A percentile compares a stretch with the other conserved stretches of the same genome.
Evolutionary conservation across 2,329 filamentous ascomycete genomes (phyloP).

Genomic region (Helotiales sp.): DNA sequence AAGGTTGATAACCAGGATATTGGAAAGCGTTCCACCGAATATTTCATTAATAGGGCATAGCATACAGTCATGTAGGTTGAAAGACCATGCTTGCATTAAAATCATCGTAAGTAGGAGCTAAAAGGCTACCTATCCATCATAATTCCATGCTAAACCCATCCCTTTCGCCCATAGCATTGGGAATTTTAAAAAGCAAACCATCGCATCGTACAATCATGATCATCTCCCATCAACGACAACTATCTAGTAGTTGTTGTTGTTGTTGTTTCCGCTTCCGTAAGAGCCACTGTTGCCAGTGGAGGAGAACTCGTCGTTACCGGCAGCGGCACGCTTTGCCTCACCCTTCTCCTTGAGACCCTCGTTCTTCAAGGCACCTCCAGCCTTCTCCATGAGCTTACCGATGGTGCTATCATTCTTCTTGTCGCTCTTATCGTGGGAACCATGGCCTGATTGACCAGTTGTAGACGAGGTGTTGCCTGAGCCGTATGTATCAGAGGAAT

Average conservation of each 20-base stretch:
- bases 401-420: conserved; percentile 35
- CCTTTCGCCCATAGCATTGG: neutral
- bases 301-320: conserved; percentile 32
- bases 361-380: conserved; percentile 49
- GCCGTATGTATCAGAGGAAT: neutral
- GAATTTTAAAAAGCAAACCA: neutral
- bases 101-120: neutral
- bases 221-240: neutral
- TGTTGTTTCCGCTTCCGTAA: conserved; percentile 13
- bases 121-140: neutral
- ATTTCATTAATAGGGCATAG: too few relatives aligned
- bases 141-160: neutral
- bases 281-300: conserved; percentile 7
- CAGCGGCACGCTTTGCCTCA: conserved; percentile 47
- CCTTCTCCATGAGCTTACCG: conserved; percentile 61
- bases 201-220: conserved; percentile 1
- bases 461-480: conserved; percentile 14
- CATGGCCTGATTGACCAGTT: conserved; percentile 23
- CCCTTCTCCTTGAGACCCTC: conserved; percentile 50
- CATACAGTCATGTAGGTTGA: neutral
- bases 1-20: too few relatives aligned
- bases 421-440: conserved; percentile 19
- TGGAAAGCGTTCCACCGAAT: too few relatives aligned
- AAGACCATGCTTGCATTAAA: neutral
- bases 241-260: conserved; percentile 5